Conservation (phyloP, 202 grass and related monocot genomes). For the Elaeis oleifera region DNA sequence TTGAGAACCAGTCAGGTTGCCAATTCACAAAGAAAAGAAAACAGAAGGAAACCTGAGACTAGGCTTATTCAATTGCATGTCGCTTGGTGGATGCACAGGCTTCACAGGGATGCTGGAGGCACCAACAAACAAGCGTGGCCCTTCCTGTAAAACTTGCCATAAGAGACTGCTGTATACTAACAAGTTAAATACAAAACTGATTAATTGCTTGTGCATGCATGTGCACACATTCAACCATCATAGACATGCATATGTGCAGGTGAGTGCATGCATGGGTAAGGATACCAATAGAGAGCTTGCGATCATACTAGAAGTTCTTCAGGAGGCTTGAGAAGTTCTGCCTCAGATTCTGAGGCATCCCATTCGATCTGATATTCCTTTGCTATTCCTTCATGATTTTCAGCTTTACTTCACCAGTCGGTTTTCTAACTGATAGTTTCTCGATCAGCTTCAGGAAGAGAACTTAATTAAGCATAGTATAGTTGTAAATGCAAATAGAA, state of each 20-base stretch:
- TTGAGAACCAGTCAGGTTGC: background rate
- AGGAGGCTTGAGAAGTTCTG: slow-evolving; percentile 77
- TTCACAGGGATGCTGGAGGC: slow-evolving; percentile 52
- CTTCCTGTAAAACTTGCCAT: slow-evolving; percentile 42
- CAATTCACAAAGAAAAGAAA: background rate
- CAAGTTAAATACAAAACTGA: background rate
- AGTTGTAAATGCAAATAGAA: background rate
- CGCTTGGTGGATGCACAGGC: slow-evolving; percentile 24
- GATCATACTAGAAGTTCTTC: slow-evolving; percentile 44
- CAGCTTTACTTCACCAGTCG: slow-evolving; percentile 70
- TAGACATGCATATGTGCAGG: no score
- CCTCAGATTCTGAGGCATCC: slow-evolving; percentile 68
- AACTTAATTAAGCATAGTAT: slow-evolving; percentile 9
- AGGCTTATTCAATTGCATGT: slow-evolving; percentile 25
- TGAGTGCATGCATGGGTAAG: no score
- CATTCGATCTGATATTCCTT: slow-evolving; percentile 82
- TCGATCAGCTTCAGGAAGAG: slow-evolving; percentile 72
- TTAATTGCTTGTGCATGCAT: background rate
- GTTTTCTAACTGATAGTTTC: slow-evolving; percentile 89
- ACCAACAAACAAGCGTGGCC: slow-evolving; percentile 55
- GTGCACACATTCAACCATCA: background rate
- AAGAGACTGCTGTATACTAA: background rate
- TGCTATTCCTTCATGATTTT: slow-evolving; percentile 92
- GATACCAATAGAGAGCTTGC: background rate
- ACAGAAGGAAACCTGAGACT: slow-evolving; percentile 36